Base-by-base conservation (phyloP, 352 stramenopile species). In the Pythium grandisporangium region DNA sequence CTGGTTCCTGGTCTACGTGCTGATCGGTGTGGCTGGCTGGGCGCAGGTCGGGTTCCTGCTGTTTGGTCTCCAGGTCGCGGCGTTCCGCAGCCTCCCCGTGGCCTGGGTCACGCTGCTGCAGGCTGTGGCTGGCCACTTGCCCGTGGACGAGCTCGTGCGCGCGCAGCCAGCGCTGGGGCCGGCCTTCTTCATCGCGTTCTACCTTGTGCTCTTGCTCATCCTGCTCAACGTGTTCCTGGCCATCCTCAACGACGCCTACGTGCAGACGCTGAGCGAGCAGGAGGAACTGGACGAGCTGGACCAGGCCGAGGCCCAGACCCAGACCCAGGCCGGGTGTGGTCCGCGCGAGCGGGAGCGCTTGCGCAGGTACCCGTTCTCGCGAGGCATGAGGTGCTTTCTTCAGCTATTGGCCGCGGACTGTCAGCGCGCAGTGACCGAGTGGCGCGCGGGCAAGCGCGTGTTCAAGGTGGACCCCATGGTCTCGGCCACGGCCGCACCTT, bases 231-330 rank as follows among this genome's bases (percentile, higher is more conserved):
- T 89, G 7, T 85, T 86, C 33, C 54, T 81, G 6, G 73, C 74
- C 20, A 84, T 89, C 29, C 48, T 89, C 11, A 84, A 84, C 25
- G 76, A 87, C 46, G 73, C 74, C 23, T 89, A 84, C 43, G 48
- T 79, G 37, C 71, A 84, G 43, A 84, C 71, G 2, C 45, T 82
- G n/a, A 64, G 60, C 1, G 70, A 84, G 26, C 60, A 81, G 51
- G 71, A 84, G 38, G 66, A 72, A 32, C 55, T 67, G 19, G 61
- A 71, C 19, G 63, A 77, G 7, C 30, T 51, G 6, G 59, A 58
- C 12, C 55, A 67, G 36, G 61, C 44, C 0, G 41, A 55, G 14
- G 19, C 23, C 16, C 22, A 23, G 27, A 32, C 27, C 8, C 27
- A 32, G 7, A 12, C 27, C 14, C 27, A 32, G 6, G 27, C 19